Evolutionary conservation across 2,329 filamentous ascomycete species (phyloP).

Genomic region (Aschersonia sp.): DNA sequence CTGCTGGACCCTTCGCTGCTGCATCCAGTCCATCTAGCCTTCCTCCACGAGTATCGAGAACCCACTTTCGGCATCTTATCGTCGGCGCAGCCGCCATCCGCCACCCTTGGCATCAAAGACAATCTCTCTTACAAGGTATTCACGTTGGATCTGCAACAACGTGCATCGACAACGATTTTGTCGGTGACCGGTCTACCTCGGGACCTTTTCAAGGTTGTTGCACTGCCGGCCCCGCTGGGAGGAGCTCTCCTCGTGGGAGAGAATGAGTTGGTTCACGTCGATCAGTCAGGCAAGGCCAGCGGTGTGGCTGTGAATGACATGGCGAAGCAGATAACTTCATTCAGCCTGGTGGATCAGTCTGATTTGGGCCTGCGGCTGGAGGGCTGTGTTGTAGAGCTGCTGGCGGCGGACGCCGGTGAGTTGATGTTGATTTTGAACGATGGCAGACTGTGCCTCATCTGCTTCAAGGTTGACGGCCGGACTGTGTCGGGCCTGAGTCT

Average conservation of each 20-base stretch:
- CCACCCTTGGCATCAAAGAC: constrained; percentile 70
- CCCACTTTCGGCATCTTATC: constrained; percentile 93
- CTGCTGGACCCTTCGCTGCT: constrained; percentile 77
- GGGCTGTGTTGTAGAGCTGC: constrained; percentile 59
- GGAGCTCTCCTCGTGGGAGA: constrained; percentile 75
- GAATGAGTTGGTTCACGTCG: constrained; percentile 89
- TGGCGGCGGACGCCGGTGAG: constrained; percentile 67
- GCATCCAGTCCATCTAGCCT: constrained; percentile 81
- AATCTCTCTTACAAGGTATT: constrained; percentile 86
- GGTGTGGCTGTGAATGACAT: constrained; percentile 89
- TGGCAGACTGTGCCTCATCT: constrained; percentile 61
- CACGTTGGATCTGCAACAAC: constrained; percentile 85
- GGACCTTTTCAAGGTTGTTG: constrained; percentile 70
- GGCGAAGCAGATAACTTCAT: constrained; percentile 67
- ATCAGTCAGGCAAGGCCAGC: constrained; percentile 87
- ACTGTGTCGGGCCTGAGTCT: constrained; percentile 81
- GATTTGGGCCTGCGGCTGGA: constrained; percentile 69
- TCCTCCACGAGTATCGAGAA: constrained; percentile 93
- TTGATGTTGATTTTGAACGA: constrained; percentile 69
- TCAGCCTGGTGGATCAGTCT: constrained; percentile 76
- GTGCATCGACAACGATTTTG: constrained; percentile 81
- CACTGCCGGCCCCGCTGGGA: constrained; percentile 74
- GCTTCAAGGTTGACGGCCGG: constrained; percentile 77
- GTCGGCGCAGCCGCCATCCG: constrained; percentile 58
- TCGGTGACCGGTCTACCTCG: constrained; percentile 76